A percentile compares a stretch with the other conserved stretches of the same genome.
phyloP scores from a whole-genome alignment of 139 green algal genomes.

The Protoeuglena noctilucae region DNA sequence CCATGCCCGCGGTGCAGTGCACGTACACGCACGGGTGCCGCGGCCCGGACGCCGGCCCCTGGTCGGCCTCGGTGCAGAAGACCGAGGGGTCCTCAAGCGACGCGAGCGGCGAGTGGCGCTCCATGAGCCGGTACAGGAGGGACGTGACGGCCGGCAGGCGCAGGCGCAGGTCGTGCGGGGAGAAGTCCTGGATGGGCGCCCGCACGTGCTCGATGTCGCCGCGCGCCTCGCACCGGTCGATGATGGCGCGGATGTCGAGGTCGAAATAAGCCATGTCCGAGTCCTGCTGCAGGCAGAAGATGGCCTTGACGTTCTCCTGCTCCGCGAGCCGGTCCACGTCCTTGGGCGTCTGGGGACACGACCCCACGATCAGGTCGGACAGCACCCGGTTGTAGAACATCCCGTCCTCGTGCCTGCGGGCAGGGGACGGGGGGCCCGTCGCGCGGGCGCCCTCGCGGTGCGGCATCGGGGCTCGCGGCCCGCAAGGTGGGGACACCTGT shows the following conservation, averaged over 20 bases:
- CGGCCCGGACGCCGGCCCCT: too few relatives aligned
- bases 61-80: too few relatives aligned
- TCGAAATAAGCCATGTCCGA: conserved; percentile 73
- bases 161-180: conserved; percentile 59
- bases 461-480: neutral
- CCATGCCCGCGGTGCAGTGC: conserved; percentile 87
- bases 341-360: conserved; percentile 57
- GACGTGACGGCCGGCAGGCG: too few relatives aligned
- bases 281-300: conserved; percentile 79
- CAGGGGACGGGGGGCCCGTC: conserved; percentile 13
- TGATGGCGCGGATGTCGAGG: conserved; percentile 55
- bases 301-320: conserved; percentile 44
- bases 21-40: conserved; percentile 56
- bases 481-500: conserved; percentile 17
- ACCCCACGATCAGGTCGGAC: conserved; percentile 81
- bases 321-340: conserved; percentile 60
- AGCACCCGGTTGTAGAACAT: conserved; percentile 77
- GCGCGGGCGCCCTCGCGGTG: neutral
- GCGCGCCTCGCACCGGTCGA: conserved; percentile 24
- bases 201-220: conserved; percentile 54
- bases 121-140: too few relatives aligned
- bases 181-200: conserved; percentile 67
- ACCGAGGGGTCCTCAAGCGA: too few relatives aligned
- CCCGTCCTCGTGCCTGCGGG: conserved; percentile 77
- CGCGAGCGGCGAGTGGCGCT: too few relatives aligned